Evolutionary conservation across 2,329 filamentous ascomycete genomes (phyloP).

Genomic region (Tothia fuscella): DNA sequence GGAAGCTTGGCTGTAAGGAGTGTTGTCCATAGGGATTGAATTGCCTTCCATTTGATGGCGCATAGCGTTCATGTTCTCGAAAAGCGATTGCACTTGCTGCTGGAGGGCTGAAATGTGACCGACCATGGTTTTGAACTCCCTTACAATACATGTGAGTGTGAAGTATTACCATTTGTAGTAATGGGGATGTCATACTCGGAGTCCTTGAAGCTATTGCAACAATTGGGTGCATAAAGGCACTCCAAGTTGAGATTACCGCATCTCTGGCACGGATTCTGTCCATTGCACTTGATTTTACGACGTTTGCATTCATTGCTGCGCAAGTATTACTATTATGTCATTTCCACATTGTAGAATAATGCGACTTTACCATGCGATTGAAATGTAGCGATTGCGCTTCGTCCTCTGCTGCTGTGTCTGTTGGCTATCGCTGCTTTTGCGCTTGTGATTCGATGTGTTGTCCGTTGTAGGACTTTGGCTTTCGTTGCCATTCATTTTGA

Average conservation of each 20-base stretch:
- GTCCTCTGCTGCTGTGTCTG: conserved; percentile 36
- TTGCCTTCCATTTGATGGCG: conserved; percentile 36
- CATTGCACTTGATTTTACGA: conserved; percentile 58
- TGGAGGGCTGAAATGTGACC: conserved; percentile 63
- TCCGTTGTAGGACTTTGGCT: no score
- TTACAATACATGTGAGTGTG: conserved; percentile 18
- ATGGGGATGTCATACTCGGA: no score
- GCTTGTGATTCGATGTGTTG: conserved; percentile 19
- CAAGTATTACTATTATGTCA: conserved; percentile 4
- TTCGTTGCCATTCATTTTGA: no score
- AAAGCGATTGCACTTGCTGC: conserved; percentile 71
- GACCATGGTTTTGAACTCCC: conserved; percentile 77
- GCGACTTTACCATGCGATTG: conserved; percentile 51
- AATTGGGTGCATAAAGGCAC: conserved; percentile 55
- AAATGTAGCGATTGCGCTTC: conserved; percentile 56
- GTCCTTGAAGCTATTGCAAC: conserved; percentile 77
- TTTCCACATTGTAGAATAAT: no score
- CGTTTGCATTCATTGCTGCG: conserved; percentile 51
- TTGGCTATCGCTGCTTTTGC: conserved; percentile 31
- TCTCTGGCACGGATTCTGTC: conserved; percentile 51
- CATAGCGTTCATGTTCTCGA: conserved; percentile 57
- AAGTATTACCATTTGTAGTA: conserved; percentile 16
- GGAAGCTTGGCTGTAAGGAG: conserved; percentile 16
- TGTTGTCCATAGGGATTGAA: conserved; percentile 12
- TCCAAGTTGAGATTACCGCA: conserved; percentile 53